Percentiles rank a stretch among this genome's conserved stretches.
These are phyloP conservation scores for Euphrasia arctica DNA, from an alignment of 305 asterid species.

Conservation along the genomic window DNA sequence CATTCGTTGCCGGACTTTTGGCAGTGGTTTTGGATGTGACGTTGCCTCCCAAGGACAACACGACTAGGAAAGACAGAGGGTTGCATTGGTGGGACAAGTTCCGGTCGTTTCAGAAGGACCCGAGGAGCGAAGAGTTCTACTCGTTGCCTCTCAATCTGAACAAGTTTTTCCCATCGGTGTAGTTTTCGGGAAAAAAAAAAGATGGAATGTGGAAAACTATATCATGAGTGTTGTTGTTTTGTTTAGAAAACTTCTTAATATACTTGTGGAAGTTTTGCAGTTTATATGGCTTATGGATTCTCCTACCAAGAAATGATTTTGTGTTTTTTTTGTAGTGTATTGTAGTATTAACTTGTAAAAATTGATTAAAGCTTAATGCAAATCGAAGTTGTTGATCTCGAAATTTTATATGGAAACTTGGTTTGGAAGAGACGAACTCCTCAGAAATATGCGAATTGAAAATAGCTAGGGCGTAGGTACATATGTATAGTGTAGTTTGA, in stretches of 20 bases:
- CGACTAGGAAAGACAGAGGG: conserved; percentile 76
- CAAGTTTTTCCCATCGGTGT: conserved; percentile 87
- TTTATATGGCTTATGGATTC: no score
- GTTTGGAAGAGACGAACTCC: no score
- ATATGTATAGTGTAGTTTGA: neutral
- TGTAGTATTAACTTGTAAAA: no score
- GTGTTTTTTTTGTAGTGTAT: neutral
- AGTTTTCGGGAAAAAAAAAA: conserved; percentile 12
- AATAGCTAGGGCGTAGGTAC: neutral
- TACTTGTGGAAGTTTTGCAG: neutral
- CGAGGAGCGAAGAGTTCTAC: conserved; percentile 85
- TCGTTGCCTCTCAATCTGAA: conserved; percentile 81
- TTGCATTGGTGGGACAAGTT: conserved; percentile 93
- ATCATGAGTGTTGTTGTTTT: conserved; percentile 13
- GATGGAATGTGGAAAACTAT: neutral
- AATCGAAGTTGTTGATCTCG: no score
- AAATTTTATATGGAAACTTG: no score
- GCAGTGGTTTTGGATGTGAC: conserved; percentile 64
- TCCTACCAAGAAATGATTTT: neutral
- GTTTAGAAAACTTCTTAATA: neutral
- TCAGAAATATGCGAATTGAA: no score
- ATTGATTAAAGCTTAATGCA: no score
- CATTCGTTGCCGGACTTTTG: conserved; percentile 71
- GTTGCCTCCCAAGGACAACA: conserved; percentile 57
- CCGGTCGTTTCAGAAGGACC: conserved; percentile 64